Conservation (phyloP, 176 grass and related monocot genomes). For the Raddia guianensis region DNA sequence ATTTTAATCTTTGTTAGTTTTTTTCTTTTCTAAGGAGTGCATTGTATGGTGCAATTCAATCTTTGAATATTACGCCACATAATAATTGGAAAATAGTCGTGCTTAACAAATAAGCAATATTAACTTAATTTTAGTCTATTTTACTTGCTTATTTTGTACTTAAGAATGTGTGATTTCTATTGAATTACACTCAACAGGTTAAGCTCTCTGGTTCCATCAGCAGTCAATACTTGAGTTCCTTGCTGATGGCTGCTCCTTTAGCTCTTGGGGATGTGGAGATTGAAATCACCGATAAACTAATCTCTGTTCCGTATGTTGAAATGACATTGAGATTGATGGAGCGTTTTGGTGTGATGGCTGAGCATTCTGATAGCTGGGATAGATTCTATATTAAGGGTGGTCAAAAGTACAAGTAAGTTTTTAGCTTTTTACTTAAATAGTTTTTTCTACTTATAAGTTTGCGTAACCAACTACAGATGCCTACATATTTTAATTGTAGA, state of each 20-base stretch:
- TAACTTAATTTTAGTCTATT: neutral
- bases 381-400: constrained; percentile 95
- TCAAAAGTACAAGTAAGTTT: constrained; percentile 82
- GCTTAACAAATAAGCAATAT: neutral
- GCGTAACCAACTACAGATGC: neutral
- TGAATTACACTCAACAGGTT: constrained; percentile 51
- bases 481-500: constrained; percentile 1
- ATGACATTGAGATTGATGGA: constrained; percentile 99
- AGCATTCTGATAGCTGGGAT: constrained; percentile 94
- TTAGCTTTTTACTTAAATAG: neutral
- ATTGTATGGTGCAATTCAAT: neutral
- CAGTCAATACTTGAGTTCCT: constrained; percentile 93
- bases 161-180: neutral
- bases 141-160: neutral
- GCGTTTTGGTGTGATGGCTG: constrained; percentile 78
- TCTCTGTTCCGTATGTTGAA: constrained; percentile 95
- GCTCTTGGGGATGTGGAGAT: constrained; percentile 95
- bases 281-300: constrained; percentile 97
- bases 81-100: neutral
- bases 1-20: neutral
- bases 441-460: neutral
- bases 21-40: constrained; percentile 1
- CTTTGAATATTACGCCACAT: neutral
- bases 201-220: constrained; percentile 96
- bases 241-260: constrained; percentile 96